Evolutionary conservation across 257 asterid species (phyloP).

Genomic region (Petunia axillaris): DNA sequence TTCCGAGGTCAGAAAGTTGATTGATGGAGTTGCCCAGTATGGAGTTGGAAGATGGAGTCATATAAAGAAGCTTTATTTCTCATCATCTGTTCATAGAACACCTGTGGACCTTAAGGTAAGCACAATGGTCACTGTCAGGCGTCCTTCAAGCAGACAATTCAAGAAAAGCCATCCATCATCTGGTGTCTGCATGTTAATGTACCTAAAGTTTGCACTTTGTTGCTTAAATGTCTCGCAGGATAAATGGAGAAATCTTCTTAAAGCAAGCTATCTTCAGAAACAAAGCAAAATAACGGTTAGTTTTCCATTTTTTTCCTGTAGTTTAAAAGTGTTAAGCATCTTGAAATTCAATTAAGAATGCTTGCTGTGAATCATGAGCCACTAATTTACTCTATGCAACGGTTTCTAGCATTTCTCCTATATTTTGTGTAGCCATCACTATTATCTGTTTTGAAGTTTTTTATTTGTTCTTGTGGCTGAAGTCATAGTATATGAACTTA

Average conservation of each 20-base stretch:
- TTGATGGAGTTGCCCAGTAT: conserved; percentile 86
- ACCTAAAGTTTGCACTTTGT: background rate
- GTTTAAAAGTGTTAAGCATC: too few species aligned
- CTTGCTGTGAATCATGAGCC: conserved; percentile 8
- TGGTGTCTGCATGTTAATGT: conserved; percentile 20
- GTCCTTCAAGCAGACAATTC: background rate
- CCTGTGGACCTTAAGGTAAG: conserved; percentile 93
- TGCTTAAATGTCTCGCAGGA: conserved; percentile 57
- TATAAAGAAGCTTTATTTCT: conserved; percentile 75
- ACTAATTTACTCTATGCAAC: background rate
- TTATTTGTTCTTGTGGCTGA: background rate
- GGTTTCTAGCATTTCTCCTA: background rate
- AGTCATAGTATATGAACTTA: background rate
- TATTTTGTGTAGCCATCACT: background rate
- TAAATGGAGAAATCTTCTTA: conserved; percentile 97
- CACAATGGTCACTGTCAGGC: background rate
- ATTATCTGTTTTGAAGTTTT: background rate
- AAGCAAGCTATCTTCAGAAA: conserved; percentile 74
- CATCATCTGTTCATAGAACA: conserved; percentile 83
- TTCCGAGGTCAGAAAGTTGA: conserved; percentile 74
- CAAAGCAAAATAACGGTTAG: conserved; percentile 60
- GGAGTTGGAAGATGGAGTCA: conserved; percentile 98
- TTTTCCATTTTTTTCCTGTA: conserved; percentile 3
- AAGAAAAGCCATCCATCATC: conserved; percentile 9
- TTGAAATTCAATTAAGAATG: background rate